phyloP scores from a whole-genome alignment of 495 filamentous ascomycete genomes.

The Clavariopsis aquatica region DNA sequence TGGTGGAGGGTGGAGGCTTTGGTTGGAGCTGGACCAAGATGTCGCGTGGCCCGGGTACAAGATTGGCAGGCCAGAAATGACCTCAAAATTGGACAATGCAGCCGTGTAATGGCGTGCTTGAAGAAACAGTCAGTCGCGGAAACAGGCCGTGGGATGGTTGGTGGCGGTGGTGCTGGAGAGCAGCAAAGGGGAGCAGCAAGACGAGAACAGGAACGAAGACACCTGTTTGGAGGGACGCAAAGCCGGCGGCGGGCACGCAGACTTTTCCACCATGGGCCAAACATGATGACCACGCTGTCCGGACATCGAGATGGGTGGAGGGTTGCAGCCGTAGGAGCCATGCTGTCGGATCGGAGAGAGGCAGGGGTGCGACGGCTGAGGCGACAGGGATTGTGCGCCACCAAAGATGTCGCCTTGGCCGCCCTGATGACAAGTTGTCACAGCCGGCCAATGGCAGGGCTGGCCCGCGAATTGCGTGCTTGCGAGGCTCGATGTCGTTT shows the following conservation, averaged over 20 bases:
- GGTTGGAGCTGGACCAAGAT: neutral
- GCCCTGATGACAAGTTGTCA: neutral
- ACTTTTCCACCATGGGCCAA: neutral
- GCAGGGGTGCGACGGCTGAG: constrained; percentile 25
- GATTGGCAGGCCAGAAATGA: neutral
- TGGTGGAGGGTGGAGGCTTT: neutral
- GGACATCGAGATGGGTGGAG: neutral
- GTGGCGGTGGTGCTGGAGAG: neutral
- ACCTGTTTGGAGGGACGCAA: neutral
- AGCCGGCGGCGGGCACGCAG: neutral
- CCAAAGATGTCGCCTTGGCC: neutral
- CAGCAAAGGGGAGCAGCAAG: neutral
- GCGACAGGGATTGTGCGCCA: constrained; percentile 30
- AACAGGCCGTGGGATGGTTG: neutral
- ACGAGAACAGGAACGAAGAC: neutral
- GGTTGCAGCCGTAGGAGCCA: constrained; percentile 1
- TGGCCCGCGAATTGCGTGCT: constrained; percentile 32
- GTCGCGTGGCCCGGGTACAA: neutral
- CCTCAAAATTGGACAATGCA: constrained; percentile 9
- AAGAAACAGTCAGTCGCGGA: neutral
- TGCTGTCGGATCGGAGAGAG: constrained; percentile 9
- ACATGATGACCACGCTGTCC: neutral
- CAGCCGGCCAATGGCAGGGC: constrained; percentile 7
- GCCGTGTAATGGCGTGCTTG: constrained; percentile 6
- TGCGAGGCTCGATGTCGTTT: constrained; percentile 29